Percentiles rank a stretch among this genome's conserved stretches.
These are phyloP conservation scores for Uncinocarpus reesii DNA, from an alignment of 2,329 filamentous ascomycete species.

Conservation along the genomic window DNA sequence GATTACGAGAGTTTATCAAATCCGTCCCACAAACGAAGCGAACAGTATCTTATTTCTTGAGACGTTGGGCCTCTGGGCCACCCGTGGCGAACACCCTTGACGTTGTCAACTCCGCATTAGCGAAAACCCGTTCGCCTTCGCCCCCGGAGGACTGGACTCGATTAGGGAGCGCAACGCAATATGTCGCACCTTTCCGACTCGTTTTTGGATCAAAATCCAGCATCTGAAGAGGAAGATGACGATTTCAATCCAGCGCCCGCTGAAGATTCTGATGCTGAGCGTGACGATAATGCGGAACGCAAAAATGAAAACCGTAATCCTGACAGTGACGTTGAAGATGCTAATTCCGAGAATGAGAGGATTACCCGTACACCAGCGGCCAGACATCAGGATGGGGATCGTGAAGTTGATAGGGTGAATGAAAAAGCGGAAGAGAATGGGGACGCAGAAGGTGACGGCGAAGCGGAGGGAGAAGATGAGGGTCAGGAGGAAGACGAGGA, in stretches of 20 bases:
- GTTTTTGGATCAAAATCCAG: slow-evolving; percentile 43
- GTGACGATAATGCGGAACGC: slow-evolving; percentile 25
- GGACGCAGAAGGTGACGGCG: slow-evolving; percentile 52
- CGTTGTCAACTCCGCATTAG: background rate
- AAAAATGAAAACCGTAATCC: slow-evolving; percentile 14
- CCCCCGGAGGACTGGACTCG: too few relatives aligned
- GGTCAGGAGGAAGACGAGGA: slow-evolving; percentile 35
- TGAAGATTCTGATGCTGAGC: slow-evolving; percentile 63
- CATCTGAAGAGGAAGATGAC: slow-evolving; percentile 63
- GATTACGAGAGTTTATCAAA: too few relatives aligned
- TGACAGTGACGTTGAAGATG: slow-evolving; percentile 38
- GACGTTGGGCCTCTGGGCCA: too few relatives aligned
- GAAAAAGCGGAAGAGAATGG: slow-evolving; percentile 43
- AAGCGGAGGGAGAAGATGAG: slow-evolving; percentile 39
- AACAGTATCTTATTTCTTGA: too few relatives aligned
- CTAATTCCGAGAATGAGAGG: slow-evolving; percentile 36
- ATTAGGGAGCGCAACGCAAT: slow-evolving; percentile 10
- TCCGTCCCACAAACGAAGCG: too few relatives aligned
- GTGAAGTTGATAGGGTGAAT: too few relatives aligned
- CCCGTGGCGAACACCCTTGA: background rate
- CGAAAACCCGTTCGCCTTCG: background rate
- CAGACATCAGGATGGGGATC: slow-evolving; percentile 30
- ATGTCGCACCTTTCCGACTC: slow-evolving; percentile 30
- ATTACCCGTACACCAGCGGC: slow-evolving; percentile 21
- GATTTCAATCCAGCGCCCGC: slow-evolving; percentile 79